A percentile compares a stretch with the other conserved stretches of the same genome.
These are phyloP conservation scores for Linum trigynum DNA, from an alignment of 345 rosid species.

Conservation along the genomic window DNA sequence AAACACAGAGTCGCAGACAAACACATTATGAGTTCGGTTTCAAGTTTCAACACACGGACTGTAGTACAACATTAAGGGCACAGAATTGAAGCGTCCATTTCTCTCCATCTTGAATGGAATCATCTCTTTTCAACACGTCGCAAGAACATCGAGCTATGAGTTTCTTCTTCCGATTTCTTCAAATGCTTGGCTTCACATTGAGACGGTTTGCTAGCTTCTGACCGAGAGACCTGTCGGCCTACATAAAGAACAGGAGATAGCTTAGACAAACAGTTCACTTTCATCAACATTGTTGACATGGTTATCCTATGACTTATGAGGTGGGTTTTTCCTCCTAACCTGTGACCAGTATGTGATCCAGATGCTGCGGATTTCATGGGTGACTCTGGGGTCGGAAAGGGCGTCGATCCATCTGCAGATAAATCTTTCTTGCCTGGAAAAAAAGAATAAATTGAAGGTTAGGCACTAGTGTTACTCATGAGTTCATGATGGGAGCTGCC, in stretches of 20 bases:
- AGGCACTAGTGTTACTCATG: not conserved
- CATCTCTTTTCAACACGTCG: not conserved
- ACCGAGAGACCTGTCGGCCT: conserved; percentile 21
- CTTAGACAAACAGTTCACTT: not conserved
- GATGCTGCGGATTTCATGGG: conserved; percentile 23
- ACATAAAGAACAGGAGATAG: not conserved
- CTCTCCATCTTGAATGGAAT: no score
- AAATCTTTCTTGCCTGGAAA: conserved; percentile 21
- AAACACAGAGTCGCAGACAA: no score
- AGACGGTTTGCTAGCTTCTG: conserved; percentile 22
- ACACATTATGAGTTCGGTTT: no score
- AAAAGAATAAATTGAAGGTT: not conserved
- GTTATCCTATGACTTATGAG: not conserved
- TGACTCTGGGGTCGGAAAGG: conserved; percentile 20
- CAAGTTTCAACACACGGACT: no score
- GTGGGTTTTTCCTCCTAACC: conserved; percentile 3
- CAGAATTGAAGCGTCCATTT: no score
- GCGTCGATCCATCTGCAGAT: conserved; percentile 16
- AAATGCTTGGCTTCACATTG: conserved; percentile 20
- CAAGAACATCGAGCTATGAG: not conserved
- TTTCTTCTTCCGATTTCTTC: conserved; percentile 3
- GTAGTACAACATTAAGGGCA: no score
- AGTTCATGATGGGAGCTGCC: no score
- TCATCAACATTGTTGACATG: not conserved
- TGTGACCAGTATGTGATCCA: conserved; percentile 25